Base-by-base conservation (phyloP, 768 basidiomycete species). In the Phallus indusiatus region DNA sequence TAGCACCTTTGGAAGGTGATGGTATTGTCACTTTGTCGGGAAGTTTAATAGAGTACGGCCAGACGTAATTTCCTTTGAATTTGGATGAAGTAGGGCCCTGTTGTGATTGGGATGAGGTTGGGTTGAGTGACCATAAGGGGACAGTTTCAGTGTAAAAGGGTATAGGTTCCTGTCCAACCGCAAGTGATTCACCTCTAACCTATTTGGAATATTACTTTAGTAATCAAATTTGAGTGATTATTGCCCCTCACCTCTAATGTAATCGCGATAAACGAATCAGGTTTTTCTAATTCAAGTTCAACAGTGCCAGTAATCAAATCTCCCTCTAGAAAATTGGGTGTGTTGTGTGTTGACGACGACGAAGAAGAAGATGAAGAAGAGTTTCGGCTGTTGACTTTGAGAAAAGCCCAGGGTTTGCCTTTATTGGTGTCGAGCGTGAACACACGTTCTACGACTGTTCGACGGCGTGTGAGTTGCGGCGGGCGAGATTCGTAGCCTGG, bases 161-260 rank as follows among this genome's bases (percentile, higher is more conserved):
- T 1, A 72, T 65, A 58, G 81, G 79, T 54, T 83, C 80, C 62
- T 84, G 82, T 14, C 80, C 80, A 5, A 83, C 79, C 1, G 77
- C 68, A 4, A 80, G 81, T 17, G 77, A 77, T 5, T 77, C 76
- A 33, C 70, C 81, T 36, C 70, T 68, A 10, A 81, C 67, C 81
- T 81, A 60, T 2, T 17, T 16, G 37, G 17, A 21, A 59, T 61
- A 47, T 21, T 50, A 35, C 18, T 37, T 28, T 21, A 42, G 3
- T 51, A 20, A 16, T 57, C 58, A 60, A 55, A 4, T 37, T 60
- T 9, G 7, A 20, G 37, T 8, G 20, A 60, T 20, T 16, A 36
- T 21, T 42, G 20, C 73, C 77, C 55, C n/a, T n/a, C 59, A 79
- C 81, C 57, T 74, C 70, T 62, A 83, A 64, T 11, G 72, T 71